These are phyloP conservation scores for Phialophora tarda DNA, from an alignment of 2,329 filamentous ascomycete genomes.

Conservation along the genomic window DNA sequence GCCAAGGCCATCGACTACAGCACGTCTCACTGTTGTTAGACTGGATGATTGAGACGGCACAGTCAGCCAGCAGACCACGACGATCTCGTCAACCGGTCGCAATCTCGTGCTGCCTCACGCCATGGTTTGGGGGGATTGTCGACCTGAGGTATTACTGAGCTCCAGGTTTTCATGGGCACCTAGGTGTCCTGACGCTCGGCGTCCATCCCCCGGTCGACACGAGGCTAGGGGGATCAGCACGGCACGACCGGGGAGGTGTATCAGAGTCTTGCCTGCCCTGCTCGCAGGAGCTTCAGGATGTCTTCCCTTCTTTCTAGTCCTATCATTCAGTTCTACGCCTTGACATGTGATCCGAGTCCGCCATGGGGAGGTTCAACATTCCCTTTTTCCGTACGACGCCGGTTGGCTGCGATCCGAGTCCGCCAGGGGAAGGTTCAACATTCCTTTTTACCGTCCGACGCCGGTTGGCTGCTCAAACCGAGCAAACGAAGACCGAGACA, in stretches of 20 bases:
- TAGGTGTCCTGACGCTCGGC: background rate
- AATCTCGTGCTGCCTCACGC: background rate
- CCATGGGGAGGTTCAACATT: background rate
- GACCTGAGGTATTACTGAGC: slow-evolving; percentile 2
- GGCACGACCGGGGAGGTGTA: background rate
- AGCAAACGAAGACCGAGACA: background rate
- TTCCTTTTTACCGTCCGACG: background rate
- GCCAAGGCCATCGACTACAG: background rate
- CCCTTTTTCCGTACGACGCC: background rate
- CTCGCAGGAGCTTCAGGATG: background rate
- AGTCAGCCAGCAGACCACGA: background rate
- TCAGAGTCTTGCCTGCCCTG: background rate
- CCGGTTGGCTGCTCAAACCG: background rate
- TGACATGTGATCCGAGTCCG: background rate
- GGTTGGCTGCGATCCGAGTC: background rate
- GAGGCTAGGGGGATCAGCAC: background rate
- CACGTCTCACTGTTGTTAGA: background rate
- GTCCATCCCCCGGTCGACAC: background rate
- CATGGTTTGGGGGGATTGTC: background rate
- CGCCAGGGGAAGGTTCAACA: background rate
- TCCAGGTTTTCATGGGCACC: background rate
- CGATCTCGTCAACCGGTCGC: background rate
- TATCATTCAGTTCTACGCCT: background rate
- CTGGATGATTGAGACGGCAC: background rate
- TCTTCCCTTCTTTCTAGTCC: background rate